phyloP scores from a whole-genome alignment of 208 protist genomes.

The Leishmania turanica region DNA sequence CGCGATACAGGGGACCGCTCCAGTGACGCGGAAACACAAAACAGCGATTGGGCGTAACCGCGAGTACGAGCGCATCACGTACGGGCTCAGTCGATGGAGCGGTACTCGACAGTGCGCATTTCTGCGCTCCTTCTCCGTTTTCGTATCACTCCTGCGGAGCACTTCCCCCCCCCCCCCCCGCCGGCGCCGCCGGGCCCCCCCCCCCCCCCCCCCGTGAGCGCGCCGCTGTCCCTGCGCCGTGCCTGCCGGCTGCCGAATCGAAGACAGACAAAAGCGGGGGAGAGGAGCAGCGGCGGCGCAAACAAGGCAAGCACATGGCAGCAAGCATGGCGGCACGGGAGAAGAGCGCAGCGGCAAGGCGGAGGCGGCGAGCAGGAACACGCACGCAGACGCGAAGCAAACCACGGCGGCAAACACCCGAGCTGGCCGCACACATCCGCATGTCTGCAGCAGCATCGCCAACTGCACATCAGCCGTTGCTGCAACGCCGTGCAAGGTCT shows the following conservation, averaged over 20 bases:
- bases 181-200: no score
- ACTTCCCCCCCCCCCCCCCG: no score
- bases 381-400: background rate
- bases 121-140: background rate
- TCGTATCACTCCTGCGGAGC: no score
- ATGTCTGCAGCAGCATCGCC: background rate
- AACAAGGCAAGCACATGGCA: background rate
- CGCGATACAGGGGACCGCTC: no score
- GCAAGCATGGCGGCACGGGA: background rate
- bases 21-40: background rate
- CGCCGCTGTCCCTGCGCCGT: no score
- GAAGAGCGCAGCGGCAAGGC: background rate
- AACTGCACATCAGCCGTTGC: background rate
- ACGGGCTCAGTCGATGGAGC: background rate
- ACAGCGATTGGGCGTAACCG: background rate
- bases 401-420: background rate
- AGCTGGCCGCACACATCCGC: background rate
- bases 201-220: no score
- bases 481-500: background rate
- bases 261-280: background rate
- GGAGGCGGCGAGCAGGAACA: background rate
- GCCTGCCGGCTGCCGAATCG: background rate
- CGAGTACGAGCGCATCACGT: background rate
- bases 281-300: background rate
- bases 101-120: no score